phyloP scores from a whole-genome alignment of 352 stramenopile genomes.

The Phytophthora megakarya region DNA sequence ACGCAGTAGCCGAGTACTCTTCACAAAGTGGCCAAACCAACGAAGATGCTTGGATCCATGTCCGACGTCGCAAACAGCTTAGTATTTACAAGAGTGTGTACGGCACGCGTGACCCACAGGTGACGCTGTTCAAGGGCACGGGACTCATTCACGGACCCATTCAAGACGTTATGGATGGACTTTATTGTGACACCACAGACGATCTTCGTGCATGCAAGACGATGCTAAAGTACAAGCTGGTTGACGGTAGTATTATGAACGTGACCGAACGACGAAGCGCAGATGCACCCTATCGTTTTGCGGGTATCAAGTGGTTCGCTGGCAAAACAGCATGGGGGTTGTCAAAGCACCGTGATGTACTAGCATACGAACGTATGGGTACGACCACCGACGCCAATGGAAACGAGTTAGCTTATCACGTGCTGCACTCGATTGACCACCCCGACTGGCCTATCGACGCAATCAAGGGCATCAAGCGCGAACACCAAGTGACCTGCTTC shows the following conservation, averaged over 20 bases:
- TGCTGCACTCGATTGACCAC: conserved; percentile 64
- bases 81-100: conserved; percentile 57
- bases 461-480: conserved; percentile 54
- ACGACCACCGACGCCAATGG: conserved; percentile 51
- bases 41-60: conserved; percentile 48
- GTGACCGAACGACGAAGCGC: conserved; percentile 36
- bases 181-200: conserved; percentile 54
- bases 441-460: conserved; percentile 50
- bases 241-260: conserved; percentile 53
- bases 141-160: conserved; percentile 42
- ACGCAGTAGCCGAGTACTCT: conserved; percentile 46
- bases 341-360: conserved; percentile 44
- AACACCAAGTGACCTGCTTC: conserved; percentile 54
- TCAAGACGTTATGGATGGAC: conserved; percentile 51
- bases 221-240: conserved; percentile 48
- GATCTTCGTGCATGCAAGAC: conserved; percentile 47
- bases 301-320: conserved; percentile 56
- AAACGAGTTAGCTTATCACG: conserved; percentile 55
- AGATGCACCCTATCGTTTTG: conserved; percentile 47
- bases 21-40: conserved; percentile 37
- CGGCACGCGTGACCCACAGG: conserved; percentile 41
- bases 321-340: conserved; percentile 46
- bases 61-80: conserved; percentile 42
- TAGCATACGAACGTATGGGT: conserved; percentile 60
- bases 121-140: conserved; percentile 49